Evolutionary conservation across 371 early-diverging fungal species (phyloP).

Genomic region (Mortierella sp.): DNA sequence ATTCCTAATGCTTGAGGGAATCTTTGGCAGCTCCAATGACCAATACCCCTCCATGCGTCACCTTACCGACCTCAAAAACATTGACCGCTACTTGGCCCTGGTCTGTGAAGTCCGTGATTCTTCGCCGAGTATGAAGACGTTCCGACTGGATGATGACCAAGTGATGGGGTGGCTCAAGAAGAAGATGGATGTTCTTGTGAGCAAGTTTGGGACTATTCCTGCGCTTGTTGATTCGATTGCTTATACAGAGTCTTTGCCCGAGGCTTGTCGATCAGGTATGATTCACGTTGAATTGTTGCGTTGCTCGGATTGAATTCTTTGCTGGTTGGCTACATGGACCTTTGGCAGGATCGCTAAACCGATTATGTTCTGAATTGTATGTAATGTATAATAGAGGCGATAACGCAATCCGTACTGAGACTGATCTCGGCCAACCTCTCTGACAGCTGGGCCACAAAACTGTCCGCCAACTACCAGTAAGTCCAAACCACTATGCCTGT

Average conservation of each 20-base stretch:
- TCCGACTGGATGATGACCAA: conserved; percentile 28
- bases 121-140: conserved; percentile 21
- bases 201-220: conserved; percentile 23
- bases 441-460: conserved; percentile 39
- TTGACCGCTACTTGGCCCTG: conserved; percentile 17
- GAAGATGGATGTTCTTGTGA: conserved; percentile 33
- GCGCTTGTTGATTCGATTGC: conserved; percentile 40
- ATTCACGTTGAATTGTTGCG: neutral
- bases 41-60: conserved; percentile 51
- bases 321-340: too few relatives aligned
- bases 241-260: conserved; percentile 47
- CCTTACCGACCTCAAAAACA: conserved; percentile 22
- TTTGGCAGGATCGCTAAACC: neutral
- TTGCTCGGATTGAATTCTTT: too few relatives aligned
- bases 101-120: conserved; percentile 41
- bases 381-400: conserved; percentile 33
- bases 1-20: conserved; percentile 30
- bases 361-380: neutral
- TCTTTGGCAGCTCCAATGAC: conserved; percentile 41
- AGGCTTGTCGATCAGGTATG: conserved; percentile 33
- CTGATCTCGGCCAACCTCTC: conserved; percentile 43
- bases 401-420: conserved; percentile 30
- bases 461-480: conserved; percentile 43
- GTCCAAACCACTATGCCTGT: neutral
- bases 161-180: conserved; percentile 47